Evolutionary conservation across 768 basidiomycete genomes (phyloP).

Genomic region (Royoungia palumana): DNA sequence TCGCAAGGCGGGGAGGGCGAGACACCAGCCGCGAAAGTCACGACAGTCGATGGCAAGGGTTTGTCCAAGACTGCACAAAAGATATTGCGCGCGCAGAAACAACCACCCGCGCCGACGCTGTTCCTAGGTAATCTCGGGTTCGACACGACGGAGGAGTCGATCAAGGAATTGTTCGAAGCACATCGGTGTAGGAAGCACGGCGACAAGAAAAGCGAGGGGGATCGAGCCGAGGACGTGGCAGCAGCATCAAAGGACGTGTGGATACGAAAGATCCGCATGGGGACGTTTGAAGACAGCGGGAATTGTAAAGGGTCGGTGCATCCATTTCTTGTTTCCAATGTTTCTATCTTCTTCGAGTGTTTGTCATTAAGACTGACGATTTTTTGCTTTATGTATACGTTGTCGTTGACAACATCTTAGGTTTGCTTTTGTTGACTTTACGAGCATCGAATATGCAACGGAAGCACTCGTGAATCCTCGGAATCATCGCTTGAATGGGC

Average conservation of each 20-base stretch:
- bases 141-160: conserved; percentile 76
- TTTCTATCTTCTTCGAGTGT: neutral
- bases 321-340: conserved; percentile 15
- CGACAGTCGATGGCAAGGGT: conserved; percentile 25
- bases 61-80: conserved; percentile 72
- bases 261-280: conserved; percentile 86
- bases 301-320: conserved; percentile 83
- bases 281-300: conserved; percentile 95
- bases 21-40: conserved; percentile 22
- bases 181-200: conserved; percentile 39
- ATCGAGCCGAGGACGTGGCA: neutral
- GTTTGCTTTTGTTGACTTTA: conserved; percentile 94
- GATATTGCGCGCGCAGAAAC: conserved; percentile 75
- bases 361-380: neutral
- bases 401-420: conserved; percentile 36
- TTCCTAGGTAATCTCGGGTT: conserved; percentile 95
- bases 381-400: neutral
- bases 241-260: conserved; percentile 37
- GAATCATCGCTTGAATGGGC: conserved; percentile 81
- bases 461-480: conserved; percentile 75
- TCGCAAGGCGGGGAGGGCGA: conserved; percentile 32
- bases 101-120: conserved; percentile 78
- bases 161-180: conserved; percentile 69
- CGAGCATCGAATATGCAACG: conserved; percentile 73
- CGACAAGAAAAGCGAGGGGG: conserved; percentile 29